Conservation (phyloP, 2,329 filamentous ascomycete genomes). For the Lasiodiplodia hormozganensis region DNA sequence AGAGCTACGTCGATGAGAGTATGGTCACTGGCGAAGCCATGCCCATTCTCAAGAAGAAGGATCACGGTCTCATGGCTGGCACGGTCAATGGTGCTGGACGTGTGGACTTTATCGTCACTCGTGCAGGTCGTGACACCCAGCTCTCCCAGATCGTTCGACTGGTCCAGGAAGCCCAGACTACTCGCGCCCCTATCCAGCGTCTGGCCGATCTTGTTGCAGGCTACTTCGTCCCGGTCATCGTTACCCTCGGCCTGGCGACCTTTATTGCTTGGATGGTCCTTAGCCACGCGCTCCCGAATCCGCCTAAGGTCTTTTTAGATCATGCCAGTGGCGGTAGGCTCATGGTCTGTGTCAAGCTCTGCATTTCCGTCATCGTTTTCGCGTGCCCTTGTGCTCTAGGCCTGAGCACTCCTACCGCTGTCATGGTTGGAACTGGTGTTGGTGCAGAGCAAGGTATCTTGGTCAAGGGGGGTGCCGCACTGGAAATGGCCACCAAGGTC, state of each 20-base stretch:
- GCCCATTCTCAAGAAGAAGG: constrained; percentile 88
- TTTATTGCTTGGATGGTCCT: constrained; percentile 95
- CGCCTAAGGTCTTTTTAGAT: constrained; percentile 86
- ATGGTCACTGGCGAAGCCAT: constrained; percentile 99
- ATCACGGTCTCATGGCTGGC: constrained; percentile 82
- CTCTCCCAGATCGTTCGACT: constrained; percentile 97
- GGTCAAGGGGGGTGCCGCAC: constrained; percentile 93
- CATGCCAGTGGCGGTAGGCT: constrained; percentile 85
- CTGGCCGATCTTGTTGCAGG: constrained; percentile 90
- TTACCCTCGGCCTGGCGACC: constrained; percentile 81
- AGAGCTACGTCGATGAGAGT: constrained; percentile 94
- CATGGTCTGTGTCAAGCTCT: constrained; percentile 97
- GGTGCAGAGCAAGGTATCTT: constrained; percentile 95
- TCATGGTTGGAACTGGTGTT: constrained; percentile 98
- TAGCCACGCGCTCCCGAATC: constrained; percentile 81
- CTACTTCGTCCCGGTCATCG: constrained; percentile 91
- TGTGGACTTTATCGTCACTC: constrained; percentile 88
- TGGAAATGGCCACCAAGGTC: constrained; percentile 89
- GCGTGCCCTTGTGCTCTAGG: constrained; percentile 97
- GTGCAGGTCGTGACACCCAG: constrained; percentile 93
- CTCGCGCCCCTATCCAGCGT: constrained; percentile 89
- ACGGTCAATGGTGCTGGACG: constrained; percentile 95
- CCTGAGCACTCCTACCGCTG: constrained; percentile 91
- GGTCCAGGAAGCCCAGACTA: constrained; percentile 97
- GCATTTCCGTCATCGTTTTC: constrained; percentile 98